Evolutionary conservation across 1,284 basidiomycete species (phyloP).

Genomic region (Cryptococcus deneoformans): DNA sequence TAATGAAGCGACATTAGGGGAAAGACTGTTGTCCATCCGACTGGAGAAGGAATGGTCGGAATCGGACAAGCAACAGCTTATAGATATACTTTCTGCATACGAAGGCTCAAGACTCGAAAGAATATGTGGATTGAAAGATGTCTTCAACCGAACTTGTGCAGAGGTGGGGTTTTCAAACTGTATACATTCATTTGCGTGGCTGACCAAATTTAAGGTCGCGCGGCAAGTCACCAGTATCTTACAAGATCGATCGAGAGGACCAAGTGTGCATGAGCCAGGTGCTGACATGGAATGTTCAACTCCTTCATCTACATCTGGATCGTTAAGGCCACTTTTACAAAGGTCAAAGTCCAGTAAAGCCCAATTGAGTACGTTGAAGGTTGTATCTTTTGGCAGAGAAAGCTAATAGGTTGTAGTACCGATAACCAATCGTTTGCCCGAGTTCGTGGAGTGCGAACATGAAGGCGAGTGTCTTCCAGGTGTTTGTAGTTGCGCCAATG

Average conservation of each 20-base stretch:
- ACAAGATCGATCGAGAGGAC: background rate
- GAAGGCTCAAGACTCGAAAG: background rate
- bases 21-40: too few relatives aligned
- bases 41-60: background rate
- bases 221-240: background rate
- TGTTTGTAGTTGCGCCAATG: slow-evolving; percentile 8
- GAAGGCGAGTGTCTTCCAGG: slow-evolving; percentile 7
- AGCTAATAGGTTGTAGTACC: background rate
- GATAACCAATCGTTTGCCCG: background rate
- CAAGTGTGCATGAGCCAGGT: too few relatives aligned
- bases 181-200: too few relatives aligned
- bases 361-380: too few relatives aligned
- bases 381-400: too few relatives aligned
- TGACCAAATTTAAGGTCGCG: background rate
- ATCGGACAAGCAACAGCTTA: background rate
- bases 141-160: background rate
- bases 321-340: too few relatives aligned
- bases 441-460: slow-evolving; percentile 9
- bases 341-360: too few relatives aligned
- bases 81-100: background rate
- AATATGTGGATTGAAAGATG: background rate
- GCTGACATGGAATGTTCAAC: too few relatives aligned
- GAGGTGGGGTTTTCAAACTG: background rate
- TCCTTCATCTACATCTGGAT: too few relatives aligned
- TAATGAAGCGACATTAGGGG: background rate